phyloP scores from a whole-genome alignment of 768 basidiomycete species.

The Lactarius evosmus region DNA sequence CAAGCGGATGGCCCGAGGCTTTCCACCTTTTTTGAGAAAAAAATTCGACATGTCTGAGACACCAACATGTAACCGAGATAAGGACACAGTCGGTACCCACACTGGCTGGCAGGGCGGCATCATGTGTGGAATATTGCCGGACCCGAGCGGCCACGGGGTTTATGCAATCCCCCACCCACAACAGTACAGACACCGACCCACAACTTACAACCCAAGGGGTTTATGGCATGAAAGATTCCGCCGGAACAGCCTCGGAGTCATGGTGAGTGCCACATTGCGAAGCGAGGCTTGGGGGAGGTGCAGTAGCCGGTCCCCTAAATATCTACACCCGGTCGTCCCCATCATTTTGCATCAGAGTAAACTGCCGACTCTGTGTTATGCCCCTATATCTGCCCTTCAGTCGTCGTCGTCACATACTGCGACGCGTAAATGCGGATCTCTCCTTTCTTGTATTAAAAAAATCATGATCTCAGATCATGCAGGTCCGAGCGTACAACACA shows the following conservation, averaged over 20 bases:
- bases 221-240: background rate
- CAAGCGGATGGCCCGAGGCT: no score
- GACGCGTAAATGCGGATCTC: background rate
- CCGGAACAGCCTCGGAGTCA: background rate
- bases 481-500: background rate
- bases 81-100: background rate
- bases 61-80: no score
- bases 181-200: background rate
- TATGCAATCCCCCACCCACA: background rate
- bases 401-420: background rate
- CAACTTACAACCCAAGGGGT: background rate
- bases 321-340: background rate
- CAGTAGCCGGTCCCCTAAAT: background rate
- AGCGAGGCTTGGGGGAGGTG: background rate
- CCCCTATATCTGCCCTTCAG: background rate
- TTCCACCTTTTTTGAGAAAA: background rate
- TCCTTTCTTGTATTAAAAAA: no score
- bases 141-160: background rate
- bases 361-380: background rate
- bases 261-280: background rate
- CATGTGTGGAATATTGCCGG: background rate
- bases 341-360: background rate
- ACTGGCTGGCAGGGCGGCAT: no score
- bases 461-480: no score
- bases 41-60: no score